Evolutionary conservation across 2,329 filamentous ascomycete species (phyloP).

Genomic region (Fusarium duplospermum): DNA sequence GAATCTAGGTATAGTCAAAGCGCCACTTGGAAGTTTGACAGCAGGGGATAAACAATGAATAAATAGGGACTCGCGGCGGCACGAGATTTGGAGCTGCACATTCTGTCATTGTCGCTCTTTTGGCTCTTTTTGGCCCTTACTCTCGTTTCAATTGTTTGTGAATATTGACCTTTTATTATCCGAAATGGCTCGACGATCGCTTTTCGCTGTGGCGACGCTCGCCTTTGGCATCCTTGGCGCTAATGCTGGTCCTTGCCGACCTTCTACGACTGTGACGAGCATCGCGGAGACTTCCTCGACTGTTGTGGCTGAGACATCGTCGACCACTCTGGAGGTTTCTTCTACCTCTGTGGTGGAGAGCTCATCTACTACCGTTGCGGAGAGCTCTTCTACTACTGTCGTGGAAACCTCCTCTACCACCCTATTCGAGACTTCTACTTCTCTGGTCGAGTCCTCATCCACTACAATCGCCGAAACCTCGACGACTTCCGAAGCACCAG

Average conservation of each 20-base stretch:
- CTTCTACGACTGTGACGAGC: neutral
- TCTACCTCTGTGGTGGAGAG: neutral
- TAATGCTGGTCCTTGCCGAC: constrained; percentile 1
- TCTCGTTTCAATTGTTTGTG: neutral
- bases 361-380: neutral
- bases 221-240: constrained; percentile 3
- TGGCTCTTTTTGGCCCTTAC: neutral
- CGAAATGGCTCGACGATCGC: neutral
- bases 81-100: neutral
- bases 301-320: neutral
- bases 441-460: neutral
- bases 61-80: neutral
- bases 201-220: neutral
- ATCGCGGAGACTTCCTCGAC: neutral
- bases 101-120: neutral
- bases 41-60: neutral
- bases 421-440: neutral
- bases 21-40: neutral
- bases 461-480: neutral
- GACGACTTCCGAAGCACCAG: neutral
- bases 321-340: neutral
- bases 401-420: neutral
- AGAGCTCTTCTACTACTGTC: neutral
- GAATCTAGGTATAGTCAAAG: neutral
- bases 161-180: neutral